Percentiles rank a stretch among this genome's conserved stretches.
phyloP scores from a whole-genome alignment of 768 basidiomycete species.

The Boletus eberwhitei region DNA sequence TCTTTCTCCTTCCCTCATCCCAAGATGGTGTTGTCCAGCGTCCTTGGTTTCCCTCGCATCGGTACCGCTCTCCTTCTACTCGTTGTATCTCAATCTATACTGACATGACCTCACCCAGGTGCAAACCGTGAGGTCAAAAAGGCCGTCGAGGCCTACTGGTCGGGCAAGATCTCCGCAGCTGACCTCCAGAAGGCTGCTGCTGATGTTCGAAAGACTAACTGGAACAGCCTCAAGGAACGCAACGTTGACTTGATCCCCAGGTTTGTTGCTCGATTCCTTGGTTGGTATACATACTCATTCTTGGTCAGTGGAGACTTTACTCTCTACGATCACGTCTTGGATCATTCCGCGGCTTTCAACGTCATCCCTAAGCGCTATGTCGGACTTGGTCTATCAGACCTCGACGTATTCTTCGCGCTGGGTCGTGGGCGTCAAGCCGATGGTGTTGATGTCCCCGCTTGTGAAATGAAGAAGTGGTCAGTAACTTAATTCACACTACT shows the following conservation, averaged over 20 bases:
- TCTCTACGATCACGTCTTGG: conserved; percentile 97
- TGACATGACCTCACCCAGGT: conserved; percentile 44
- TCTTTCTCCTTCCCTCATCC: conserved; percentile 15
- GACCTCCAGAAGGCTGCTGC: conserved; percentile 87
- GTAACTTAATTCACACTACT: conserved; percentile 24
- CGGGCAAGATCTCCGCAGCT: conserved; percentile 81
- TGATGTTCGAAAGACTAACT: conserved; percentile 84
- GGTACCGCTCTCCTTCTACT: conserved; percentile 30
- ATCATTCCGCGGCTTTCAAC: conserved; percentile 95
- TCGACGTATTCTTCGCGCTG: conserved; percentile 99
- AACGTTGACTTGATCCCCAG: conserved; percentile 92
- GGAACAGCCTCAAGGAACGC: conserved; percentile 78
- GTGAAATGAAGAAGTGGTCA: conserved; percentile 99
- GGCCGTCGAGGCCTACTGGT: conserved; percentile 99
- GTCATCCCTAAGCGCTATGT: conserved; percentile 94
- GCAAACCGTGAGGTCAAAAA: conserved; percentile 95
- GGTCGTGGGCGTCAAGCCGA: conserved; percentile 96
- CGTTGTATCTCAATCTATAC: neutral
- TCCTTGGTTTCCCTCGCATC: conserved; percentile 92
- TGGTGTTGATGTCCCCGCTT: conserved; percentile 93
- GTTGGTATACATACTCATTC: conserved; percentile 11
- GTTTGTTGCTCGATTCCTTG: conserved; percentile 41
- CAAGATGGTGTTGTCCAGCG: conserved; percentile 74
- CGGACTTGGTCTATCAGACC: conserved; percentile 77
- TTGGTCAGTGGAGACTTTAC: conserved; percentile 89